These are phyloP conservation scores for Fraxinus anomala DNA, from an alignment of 257 asterid genomes.

Conservation along the genomic window DNA sequence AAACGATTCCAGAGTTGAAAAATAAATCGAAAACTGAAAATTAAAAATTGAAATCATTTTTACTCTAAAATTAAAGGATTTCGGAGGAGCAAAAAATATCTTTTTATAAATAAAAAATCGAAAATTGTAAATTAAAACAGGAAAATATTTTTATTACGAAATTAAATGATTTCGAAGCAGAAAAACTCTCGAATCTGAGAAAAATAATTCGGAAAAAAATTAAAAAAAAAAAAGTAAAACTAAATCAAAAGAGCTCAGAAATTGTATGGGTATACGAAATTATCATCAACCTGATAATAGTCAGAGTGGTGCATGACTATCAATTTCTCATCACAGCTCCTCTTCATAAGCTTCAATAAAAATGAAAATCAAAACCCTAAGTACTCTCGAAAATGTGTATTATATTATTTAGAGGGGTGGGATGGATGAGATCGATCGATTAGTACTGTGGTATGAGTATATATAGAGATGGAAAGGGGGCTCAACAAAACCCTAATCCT, in stretches of 20 bases:
- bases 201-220: background rate
- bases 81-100: background rate
- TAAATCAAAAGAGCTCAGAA: constrained; percentile 36
- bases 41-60: background rate
- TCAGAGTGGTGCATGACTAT: constrained; percentile 62
- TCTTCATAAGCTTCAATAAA: background rate
- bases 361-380: background rate
- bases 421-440: no score
- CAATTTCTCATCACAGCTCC: constrained; percentile 46
- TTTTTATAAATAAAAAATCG: background rate
- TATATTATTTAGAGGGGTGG: no score
- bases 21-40: background rate
- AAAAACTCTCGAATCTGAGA: background rate
- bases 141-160: no score
- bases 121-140: no score
- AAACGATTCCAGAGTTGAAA: background rate
- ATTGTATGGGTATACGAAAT: constrained; percentile 38
- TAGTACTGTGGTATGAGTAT: background rate
- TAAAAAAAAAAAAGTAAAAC: background rate
- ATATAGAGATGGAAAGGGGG: constrained; percentile 6
- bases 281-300: constrained; percentile 34
- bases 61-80: background rate
- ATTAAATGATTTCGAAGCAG: background rate
- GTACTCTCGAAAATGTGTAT: background rate
- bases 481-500: constrained; percentile 25